These are phyloP conservation scores for Dactylellina leptospora DNA, from an alignment of 2,329 filamentous ascomycete species.

Conservation along the genomic window DNA sequence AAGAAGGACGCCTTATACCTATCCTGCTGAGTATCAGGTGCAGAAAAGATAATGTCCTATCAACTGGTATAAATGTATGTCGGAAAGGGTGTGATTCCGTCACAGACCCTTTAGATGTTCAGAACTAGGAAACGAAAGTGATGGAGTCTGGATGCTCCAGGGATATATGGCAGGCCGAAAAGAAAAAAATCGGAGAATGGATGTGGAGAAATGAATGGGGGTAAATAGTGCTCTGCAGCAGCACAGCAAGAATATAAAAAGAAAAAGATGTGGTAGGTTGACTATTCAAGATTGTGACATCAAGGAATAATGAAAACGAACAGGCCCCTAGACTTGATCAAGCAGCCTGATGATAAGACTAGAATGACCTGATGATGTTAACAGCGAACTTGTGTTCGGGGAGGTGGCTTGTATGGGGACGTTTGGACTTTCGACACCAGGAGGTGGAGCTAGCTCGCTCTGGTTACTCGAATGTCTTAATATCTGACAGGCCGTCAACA, in stretches of 20 bases:
- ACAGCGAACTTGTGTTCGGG: conserved; percentile 23
- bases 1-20: conserved; percentile 8
- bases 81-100: conserved; percentile 18
- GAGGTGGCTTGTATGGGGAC: not conserved
- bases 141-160: conserved; percentile 23
- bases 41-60: too few relatives aligned
- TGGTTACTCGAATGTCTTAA: conserved; percentile 29
- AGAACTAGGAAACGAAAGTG: conserved; percentile 9
- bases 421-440: too few relatives aligned
- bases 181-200: conserved; percentile 46
- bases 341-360: conserved; percentile 50
- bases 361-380: conserved; percentile 51
- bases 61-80: conserved; percentile 12
- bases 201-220: conserved; percentile 49
- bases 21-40: not conserved
- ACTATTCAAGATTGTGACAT: conserved; percentile 22
- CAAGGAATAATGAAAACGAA: conserved; percentile 44
- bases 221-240: conserved; percentile 37
- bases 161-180: conserved; percentile 32
- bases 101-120: conserved; percentile 8
- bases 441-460: too few relatives aligned
- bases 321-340: conserved; percentile 14
- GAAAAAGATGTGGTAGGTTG: not conserved
- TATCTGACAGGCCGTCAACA: conserved; percentile 16
- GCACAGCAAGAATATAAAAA: conserved; percentile 33